Evolutionary conservation across 495 filamentous ascomycete species (phyloP).

Genomic region (Talaromyces wortmannii): DNA sequence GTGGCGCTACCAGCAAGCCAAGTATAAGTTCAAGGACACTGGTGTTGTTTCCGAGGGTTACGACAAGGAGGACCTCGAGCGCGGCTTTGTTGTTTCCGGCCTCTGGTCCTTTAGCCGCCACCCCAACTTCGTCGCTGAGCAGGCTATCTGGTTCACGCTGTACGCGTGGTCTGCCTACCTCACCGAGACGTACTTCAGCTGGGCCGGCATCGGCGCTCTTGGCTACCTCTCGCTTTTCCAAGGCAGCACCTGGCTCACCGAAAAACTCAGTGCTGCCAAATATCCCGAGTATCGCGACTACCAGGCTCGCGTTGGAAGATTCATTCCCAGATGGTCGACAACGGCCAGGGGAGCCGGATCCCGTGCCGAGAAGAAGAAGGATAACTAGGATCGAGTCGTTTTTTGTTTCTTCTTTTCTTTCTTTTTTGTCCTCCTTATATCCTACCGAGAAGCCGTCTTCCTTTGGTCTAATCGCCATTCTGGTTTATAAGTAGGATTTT

Average conservation of each 20-base stretch:
- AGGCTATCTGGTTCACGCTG: slow-evolving; percentile 79
- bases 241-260: slow-evolving; percentile 80
- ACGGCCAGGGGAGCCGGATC: slow-evolving; percentile 14
- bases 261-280: slow-evolving; percentile 69
- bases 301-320: slow-evolving; percentile 72
- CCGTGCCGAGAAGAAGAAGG: neutral
- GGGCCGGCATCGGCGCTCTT: slow-evolving; percentile 66
- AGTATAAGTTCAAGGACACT: slow-evolving; percentile 43
- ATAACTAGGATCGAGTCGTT: neutral
- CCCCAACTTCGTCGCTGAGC: slow-evolving; percentile 91
- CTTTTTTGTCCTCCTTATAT: no score
- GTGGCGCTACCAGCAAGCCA: slow-evolving; percentile 85
- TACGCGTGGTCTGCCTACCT: slow-evolving; percentile 82
- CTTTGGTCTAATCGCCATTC: no score
- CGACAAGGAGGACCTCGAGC: slow-evolving; percentile 71
- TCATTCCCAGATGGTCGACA: slow-evolving; percentile 59
- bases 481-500: no score
- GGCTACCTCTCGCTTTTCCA: slow-evolving; percentile 77
- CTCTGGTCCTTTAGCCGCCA: slow-evolving; percentile 84
- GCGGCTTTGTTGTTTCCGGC: slow-evolving; percentile 82
- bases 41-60: slow-evolving; percentile 16
- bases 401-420: no score
- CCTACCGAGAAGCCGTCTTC: no score
- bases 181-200: slow-evolving; percentile 65
- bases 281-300: slow-evolving; percentile 88